Percentiles rank a stretch among this genome's conserved stretches.
Evolutionary conservation across 306 rosid species (phyloP).

Genomic region (Alnus rubra): DNA sequence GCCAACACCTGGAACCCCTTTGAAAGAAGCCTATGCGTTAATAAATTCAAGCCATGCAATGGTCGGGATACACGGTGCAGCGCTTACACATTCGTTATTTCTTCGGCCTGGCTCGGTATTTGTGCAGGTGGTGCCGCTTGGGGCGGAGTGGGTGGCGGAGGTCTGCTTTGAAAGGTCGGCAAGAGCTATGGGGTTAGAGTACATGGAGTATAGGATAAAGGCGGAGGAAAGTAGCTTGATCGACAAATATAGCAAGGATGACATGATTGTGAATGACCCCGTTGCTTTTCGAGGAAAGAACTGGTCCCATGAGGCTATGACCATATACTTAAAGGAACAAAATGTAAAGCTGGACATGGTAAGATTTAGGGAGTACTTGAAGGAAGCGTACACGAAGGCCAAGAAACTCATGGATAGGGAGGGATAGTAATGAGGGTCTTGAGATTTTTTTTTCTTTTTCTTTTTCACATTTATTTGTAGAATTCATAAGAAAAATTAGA

Average conservation of each 20-base stretch:
- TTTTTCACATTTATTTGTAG: background rate
- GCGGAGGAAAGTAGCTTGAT: constrained; percentile 46
- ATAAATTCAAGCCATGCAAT: constrained; percentile 46
- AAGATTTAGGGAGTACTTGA: constrained; percentile 30
- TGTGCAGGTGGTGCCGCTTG: constrained; percentile 54
- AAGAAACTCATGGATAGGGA: constrained; percentile 16
- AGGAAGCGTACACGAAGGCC: constrained; percentile 33
- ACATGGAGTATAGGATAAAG: constrained; percentile 38
- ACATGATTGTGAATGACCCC: constrained; percentile 25
- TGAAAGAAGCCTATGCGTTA: constrained; percentile 28
- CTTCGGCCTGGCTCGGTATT: constrained; percentile 29
- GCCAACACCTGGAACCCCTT: constrained; percentile 21
- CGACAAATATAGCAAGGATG: constrained; percentile 33
- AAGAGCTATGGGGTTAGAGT: constrained; percentile 24
- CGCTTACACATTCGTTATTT: constrained; percentile 43
- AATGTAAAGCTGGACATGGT: constrained; percentile 37
- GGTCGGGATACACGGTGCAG: constrained; percentile 49
- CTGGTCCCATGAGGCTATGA: constrained; percentile 35
- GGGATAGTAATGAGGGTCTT: background rate
- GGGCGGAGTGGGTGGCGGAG: constrained; percentile 30
- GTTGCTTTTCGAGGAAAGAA: constrained; percentile 2
- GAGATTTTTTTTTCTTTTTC: too few species aligned
- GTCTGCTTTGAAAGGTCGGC: constrained; percentile 32
- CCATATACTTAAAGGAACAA: constrained; percentile 37
- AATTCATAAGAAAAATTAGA: background rate